Conservation (phyloP, 768 basidiomycete species). For the Hydnum rufescens region DNA sequence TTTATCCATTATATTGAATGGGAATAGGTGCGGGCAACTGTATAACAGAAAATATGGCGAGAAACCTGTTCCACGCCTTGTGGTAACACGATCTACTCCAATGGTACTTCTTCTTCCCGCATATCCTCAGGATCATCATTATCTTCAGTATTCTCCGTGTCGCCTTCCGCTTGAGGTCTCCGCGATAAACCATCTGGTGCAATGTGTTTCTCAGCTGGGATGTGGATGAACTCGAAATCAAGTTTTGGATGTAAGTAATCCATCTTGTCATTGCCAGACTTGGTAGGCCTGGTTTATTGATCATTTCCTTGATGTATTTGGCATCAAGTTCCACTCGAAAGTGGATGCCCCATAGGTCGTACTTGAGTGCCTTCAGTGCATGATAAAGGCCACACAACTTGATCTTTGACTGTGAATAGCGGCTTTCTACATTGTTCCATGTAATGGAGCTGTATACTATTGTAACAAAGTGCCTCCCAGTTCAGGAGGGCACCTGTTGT, state of each 20-base stretch:
- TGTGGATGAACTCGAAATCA: constrained; percentile 22
- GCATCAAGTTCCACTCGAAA: constrained; percentile 17
- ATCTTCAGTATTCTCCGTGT: not conserved
- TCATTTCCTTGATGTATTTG: constrained; percentile 25
- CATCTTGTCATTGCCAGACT: constrained; percentile 24
- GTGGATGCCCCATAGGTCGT: constrained; percentile 17
- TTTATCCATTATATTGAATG: not conserved
- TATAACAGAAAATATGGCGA: constrained; percentile 16
- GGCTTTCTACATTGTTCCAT: constrained; percentile 17
- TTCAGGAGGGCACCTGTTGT: no score
- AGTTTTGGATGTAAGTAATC: constrained; percentile 23
- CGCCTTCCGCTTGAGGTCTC: constrained; percentile 9
- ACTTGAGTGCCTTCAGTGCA: constrained; percentile 18
- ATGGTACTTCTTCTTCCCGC: constrained; percentile 11
- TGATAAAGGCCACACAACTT: constrained; percentile 23
- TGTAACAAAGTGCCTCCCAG: no score
- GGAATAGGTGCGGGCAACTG: not conserved
- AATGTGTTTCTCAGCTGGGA: constrained; percentile 18
- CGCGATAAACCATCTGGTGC: constrained; percentile 25
- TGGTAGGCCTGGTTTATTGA: constrained; percentile 22
- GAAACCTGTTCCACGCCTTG: constrained; percentile 16
- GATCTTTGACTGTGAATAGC: constrained; percentile 23
- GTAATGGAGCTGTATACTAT: no score
- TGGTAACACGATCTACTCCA: constrained; percentile 16
- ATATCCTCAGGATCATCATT: not conserved